Evolutionary conservation across 164 flowering plant species (phyloP).

Genomic region (Berberis vulgaris): DNA sequence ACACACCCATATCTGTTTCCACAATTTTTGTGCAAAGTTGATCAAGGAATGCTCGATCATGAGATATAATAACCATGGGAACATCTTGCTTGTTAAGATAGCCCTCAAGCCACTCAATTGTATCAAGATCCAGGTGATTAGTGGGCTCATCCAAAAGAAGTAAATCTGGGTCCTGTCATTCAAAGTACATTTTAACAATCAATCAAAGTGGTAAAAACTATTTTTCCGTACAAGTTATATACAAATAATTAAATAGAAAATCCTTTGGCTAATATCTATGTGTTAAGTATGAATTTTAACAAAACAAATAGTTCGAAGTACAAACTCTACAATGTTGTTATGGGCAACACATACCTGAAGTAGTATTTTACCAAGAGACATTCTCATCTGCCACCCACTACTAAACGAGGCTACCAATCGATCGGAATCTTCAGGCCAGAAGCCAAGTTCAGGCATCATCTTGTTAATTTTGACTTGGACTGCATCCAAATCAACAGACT

Average conservation of each 20-base stretch:
- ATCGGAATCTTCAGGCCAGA: slow-evolving; percentile 74
- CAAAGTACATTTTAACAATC: slow-evolving; percentile 5
- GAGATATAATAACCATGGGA: slow-evolving; percentile 98
- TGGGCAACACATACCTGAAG: slow-evolving; percentile 63
- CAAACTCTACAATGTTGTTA: neutral
- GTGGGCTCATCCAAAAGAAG: slow-evolving; percentile 97
- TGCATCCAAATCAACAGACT: slow-evolving; percentile 66
- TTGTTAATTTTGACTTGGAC: slow-evolving; percentile 83
- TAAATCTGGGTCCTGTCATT: slow-evolving; percentile 84
- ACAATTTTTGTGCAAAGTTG: slow-evolving; percentile 95
- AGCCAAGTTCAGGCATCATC: slow-evolving; percentile 94
- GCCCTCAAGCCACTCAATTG: slow-evolving; percentile 98
- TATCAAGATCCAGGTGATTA: slow-evolving; percentile 96
- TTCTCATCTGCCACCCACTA: slow-evolving; percentile 99
- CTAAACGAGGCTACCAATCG: slow-evolving; percentile 89
- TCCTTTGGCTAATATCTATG: neutral
- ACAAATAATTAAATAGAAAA: neutral
- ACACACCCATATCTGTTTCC: slow-evolving; percentile 97
- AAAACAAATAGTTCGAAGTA: neutral
- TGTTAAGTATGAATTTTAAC: neutral
- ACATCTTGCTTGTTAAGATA: slow-evolving; percentile 81
- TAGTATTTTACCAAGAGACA: slow-evolving; percentile 93
- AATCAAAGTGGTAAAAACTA: neutral
- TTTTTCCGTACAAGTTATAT: neutral
- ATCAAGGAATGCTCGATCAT: slow-evolving; percentile 98